A percentile compares a stretch with the other conserved stretches of the same genome.
These are phyloP conservation scores for Litsea cubeba DNA, from an alignment of 164 flowering plant genomes.

Conservation along the genomic window DNA sequence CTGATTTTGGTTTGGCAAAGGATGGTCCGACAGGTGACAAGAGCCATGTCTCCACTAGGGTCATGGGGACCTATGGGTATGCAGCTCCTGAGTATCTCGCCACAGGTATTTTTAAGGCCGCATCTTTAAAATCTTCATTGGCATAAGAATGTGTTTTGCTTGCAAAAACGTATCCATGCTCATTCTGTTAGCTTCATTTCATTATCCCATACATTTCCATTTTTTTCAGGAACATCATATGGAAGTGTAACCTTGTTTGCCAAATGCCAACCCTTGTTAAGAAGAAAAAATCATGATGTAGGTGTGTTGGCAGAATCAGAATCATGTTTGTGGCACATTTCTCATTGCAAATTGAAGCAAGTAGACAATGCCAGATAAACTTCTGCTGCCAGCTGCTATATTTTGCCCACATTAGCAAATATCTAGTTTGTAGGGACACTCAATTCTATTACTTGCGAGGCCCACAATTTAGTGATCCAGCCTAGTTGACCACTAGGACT, in stretches of 20 bases:
- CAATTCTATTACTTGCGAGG: background rate
- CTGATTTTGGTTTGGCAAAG: conserved; percentile 92
- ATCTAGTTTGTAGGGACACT: background rate
- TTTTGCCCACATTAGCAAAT: background rate
- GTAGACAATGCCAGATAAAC: background rate
- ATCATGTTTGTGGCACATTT: background rate
- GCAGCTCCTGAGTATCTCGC: conserved; percentile 94
- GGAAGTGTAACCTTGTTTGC: background rate
- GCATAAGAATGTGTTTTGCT: background rate
- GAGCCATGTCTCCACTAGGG: conserved; percentile 81
- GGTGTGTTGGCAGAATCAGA: background rate
- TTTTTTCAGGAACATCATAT: background rate
- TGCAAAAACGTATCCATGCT: background rate
- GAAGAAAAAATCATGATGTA: too few species aligned
- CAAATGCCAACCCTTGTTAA: too few species aligned
- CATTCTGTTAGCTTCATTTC: background rate
- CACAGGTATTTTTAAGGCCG: conserved; percentile 47
- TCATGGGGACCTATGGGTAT: conserved; percentile 89
- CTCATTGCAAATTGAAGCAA: background rate
- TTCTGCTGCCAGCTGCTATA: background rate
- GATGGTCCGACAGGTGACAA: conserved; percentile 88
- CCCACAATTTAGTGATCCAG: background rate
- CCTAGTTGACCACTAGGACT: background rate
- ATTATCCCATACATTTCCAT: background rate
- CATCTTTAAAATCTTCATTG: background rate